These are phyloP conservation scores for Ganoderma sinense DNA, from an alignment of 1,284 basidiomycete genomes.

Conservation along the genomic window DNA sequence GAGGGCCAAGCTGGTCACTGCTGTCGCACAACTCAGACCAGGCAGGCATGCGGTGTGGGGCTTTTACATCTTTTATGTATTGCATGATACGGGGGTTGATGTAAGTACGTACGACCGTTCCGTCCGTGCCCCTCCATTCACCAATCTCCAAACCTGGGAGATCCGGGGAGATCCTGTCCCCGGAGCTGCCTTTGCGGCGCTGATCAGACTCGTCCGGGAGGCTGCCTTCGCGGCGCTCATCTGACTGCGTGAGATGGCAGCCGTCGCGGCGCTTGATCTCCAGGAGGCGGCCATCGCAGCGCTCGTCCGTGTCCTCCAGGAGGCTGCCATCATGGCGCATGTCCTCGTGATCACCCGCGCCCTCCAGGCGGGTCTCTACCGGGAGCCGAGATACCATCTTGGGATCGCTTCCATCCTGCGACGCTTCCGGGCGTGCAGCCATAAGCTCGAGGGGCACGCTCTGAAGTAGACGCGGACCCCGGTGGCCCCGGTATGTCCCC, in stretches of 20 bases:
- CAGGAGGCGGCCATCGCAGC: neutral
- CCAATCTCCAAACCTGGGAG: neutral
- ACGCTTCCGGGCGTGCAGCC: no score
- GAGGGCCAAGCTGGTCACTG: neutral
- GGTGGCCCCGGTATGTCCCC: neutral
- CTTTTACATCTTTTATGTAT: neutral
- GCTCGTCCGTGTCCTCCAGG: neutral
- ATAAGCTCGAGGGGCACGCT: no score
- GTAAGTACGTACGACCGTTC: neutral
- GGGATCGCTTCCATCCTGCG: no score
- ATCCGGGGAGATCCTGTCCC: neutral
- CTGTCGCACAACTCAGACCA: neutral
- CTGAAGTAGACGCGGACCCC: no score
- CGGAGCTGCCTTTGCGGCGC: neutral
- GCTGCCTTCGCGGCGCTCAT: neutral
- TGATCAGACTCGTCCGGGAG: neutral
- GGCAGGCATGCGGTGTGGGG: no score
- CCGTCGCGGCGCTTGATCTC: neutral
- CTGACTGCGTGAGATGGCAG: neutral
- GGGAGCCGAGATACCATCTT: no score
- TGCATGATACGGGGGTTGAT: neutral
- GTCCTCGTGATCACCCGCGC: no score
- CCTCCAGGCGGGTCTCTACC: no score
- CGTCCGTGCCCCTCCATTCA: neutral
- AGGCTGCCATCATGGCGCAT: neutral